Conservation (phyloP, 176 grass and related monocot species). For the Triticum aestivum region IWGSC_CS_RefSeq_v2.1 NC_057813.1:575037157-575037656, state of each 20-base stretch:
- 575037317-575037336: background rate
- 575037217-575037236: background rate
- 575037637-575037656: constrained; percentile 83
- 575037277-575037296: background rate
- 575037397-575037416: background rate
- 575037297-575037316: background rate
- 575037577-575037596: constrained; percentile 15
- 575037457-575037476: background rate
- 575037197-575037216: background rate
- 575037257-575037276: constrained; percentile 13
- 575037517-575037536: background rate
- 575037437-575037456: background rate
- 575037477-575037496: constrained; percentile 9
- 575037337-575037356: background rate
- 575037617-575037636: constrained; percentile 91
- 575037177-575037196: background rate
- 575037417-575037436: background rate
- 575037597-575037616: constrained; percentile 25
- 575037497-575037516: background rate
- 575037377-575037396: background rate
- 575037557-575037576: constrained; percentile 9
- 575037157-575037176: background rate
- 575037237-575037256: background rate
- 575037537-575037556: background rate
- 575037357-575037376: background rate